Conservation (phyloP, 441 rosid genomes). For the Jatropha podagrica region DNA sequence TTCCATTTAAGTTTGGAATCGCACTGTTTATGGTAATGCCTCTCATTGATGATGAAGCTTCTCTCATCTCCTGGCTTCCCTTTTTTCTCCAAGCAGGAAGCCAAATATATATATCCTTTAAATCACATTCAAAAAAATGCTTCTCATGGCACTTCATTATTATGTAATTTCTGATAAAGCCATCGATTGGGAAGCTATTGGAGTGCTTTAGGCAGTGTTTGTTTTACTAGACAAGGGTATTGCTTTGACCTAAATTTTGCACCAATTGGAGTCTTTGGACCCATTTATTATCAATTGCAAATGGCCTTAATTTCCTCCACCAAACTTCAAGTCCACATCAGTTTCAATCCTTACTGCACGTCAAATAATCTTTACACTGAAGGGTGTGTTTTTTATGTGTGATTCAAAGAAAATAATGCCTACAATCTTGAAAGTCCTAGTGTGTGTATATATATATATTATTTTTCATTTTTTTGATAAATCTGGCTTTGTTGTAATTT, state of each 20-base stretch:
- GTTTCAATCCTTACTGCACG: slow-evolving; percentile 18
- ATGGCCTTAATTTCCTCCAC: slow-evolving; percentile 27
- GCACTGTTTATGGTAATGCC: slow-evolving; percentile 25
- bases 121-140: not conserved
- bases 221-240: slow-evolving; percentile 24
- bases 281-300: slow-evolving; percentile 12
- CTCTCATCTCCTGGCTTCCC: slow-evolving; percentile 20
- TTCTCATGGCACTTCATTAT: too few relatives aligned
- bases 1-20: slow-evolving; percentile 47
- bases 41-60: slow-evolving; percentile 29
- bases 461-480: too few relatives aligned
- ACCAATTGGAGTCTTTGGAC: slow-evolving; percentile 17
- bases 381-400: slow-evolving; percentile 10
- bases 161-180: too few relatives aligned
- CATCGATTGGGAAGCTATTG: slow-evolving; percentile 20
- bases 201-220: slow-evolving; percentile 20
- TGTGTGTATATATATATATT: not conserved
- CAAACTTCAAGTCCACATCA: slow-evolving; percentile 22
- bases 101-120: slow-evolving; percentile 22
- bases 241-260: slow-evolving; percentile 31
- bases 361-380: not conserved
- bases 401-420: not conserved
- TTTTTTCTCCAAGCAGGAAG: slow-evolving; percentile 25
- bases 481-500: too few relatives aligned
- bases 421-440: not conserved